A percentile compares a stretch with the other conserved stretches of the same genome.
Conservation (phyloP, 305 asterid genomes). For the Fraxinus dipetala region DNA sequence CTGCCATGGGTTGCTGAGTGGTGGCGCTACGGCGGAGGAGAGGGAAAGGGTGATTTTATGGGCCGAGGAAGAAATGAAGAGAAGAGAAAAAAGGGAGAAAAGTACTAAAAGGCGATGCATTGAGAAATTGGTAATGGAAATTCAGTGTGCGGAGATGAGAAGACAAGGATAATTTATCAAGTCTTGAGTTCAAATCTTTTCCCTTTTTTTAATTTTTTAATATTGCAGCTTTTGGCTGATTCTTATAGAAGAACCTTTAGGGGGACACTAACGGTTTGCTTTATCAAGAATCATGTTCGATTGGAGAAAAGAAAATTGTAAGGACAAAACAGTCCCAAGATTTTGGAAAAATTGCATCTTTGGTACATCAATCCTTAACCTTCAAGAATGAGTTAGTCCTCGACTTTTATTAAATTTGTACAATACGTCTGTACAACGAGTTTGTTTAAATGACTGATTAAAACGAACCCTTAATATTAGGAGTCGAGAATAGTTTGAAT, state of each 20-base stretch:
- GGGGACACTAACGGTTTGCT: neutral
- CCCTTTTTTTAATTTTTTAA: neutral
- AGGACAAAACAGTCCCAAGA: neutral
- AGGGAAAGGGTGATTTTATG: slow-evolving; percentile 36
- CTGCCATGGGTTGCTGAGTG: slow-evolving; percentile 36
- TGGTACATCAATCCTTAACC: neutral
- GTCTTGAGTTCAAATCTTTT: neutral
- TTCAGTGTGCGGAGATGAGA: slow-evolving; percentile 9
- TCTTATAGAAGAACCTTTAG: neutral
- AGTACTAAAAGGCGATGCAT: slow-evolving; percentile 21
- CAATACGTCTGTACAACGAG: neutral
- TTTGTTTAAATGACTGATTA: neutral
- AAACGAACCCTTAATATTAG: neutral
- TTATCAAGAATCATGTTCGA: neutral
- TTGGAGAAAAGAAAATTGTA: neutral
- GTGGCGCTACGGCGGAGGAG: slow-evolving; percentile 29
- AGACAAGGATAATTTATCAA: neutral
- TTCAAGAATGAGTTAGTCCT: neutral
- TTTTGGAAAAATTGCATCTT: neutral
- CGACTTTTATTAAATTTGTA: neutral
- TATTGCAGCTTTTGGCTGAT: neutral
- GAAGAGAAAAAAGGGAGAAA: slow-evolving; percentile 20
- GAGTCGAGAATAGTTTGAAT: neutral
- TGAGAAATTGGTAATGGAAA: neutral
- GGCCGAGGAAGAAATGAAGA: slow-evolving; percentile 24